These are phyloP conservation scores for Closterium sp. DNA, from an alignment of 139 green algal genomes.

Conservation along the genomic window DNA sequence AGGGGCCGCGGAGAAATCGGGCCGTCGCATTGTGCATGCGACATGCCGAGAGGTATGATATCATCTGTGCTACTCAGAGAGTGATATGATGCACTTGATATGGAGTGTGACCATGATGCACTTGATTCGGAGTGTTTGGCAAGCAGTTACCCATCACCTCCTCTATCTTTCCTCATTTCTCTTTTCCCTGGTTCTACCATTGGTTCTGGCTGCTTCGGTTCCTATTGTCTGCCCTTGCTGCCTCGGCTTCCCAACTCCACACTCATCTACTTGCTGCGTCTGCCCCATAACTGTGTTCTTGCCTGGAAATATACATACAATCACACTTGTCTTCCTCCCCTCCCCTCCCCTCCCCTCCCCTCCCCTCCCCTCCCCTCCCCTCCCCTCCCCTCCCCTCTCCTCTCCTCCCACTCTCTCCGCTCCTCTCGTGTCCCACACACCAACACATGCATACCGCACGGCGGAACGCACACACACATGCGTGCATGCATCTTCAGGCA, in stretches of 20 bases:
- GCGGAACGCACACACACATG: not conserved
- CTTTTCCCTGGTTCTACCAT: not conserved
- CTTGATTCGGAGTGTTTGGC: too few species aligned
- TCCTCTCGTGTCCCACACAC: not conserved
- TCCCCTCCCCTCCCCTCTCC: not conserved
- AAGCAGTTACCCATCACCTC: too few species aligned
- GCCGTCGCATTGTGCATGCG: slow-evolving; percentile 36
- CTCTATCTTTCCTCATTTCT: too few species aligned
- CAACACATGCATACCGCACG: not conserved
- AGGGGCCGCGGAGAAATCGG: not conserved
- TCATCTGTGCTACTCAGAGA: not conserved
- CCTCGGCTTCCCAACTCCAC: not conserved
- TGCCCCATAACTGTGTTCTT: not conserved
- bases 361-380: too few species aligned
- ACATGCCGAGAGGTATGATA: slow-evolving; percentile 41
- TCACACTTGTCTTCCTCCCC: not conserved
- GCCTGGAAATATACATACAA: not conserved
- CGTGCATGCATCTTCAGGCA: not conserved
- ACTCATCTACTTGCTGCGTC: not conserved
- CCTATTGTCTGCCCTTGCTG: not conserved
- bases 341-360: not conserved
- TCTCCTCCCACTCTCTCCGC: not conserved
- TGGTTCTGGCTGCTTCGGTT: not conserved
- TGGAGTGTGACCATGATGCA: too few species aligned
- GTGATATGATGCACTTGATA: too few species aligned